Percentiles rank a stretch among this genome's conserved stretches.
phyloP scores from a whole-genome alignment of 169 alveolate genomes.

The Cyclospora cayetanensis region DNA sequence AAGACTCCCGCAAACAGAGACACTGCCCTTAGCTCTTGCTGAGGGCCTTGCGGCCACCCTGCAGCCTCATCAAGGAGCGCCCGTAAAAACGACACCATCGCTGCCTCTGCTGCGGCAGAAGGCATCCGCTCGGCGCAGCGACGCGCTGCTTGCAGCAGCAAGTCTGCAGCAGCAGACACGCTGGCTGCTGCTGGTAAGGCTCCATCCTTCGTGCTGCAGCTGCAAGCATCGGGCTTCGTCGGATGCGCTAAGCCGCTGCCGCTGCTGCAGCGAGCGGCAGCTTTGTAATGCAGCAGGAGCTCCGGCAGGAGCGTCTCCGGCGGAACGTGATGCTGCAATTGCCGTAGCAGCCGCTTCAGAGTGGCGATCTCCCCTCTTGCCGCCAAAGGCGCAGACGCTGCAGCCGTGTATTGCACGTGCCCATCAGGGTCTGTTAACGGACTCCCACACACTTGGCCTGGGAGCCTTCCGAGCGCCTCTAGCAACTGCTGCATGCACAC shows the following conservation, averaged over 20 bases:
- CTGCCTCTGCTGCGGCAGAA: neutral
- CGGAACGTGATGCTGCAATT: neutral
- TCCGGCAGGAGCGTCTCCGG: constrained; percentile 7
- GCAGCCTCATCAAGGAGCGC: neutral
- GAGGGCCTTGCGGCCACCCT: too few relatives aligned
- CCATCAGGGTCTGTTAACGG: too few relatives aligned
- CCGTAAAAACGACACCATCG: neutral
- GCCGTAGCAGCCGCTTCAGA: constrained; percentile 2
- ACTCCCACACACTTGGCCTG: neutral
- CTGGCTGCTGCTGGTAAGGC: neutral
- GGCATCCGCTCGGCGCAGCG: neutral
- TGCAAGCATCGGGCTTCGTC: neutral
- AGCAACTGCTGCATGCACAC: neutral
- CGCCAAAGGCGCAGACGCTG: neutral
- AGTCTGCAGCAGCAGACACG: neutral
- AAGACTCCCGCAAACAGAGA: neutral
- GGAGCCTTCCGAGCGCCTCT: neutral
- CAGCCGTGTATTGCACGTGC: neutral
- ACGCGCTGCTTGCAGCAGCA: neutral
- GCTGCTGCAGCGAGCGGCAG: neutral
- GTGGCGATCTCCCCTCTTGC: neutral
- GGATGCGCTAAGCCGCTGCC: neutral
- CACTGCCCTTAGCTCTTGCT: too few relatives aligned
- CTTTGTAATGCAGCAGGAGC: neutral
- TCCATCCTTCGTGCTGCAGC: neutral